Base-by-base conservation (phyloP, 352 stramenopile species). In the Thalassiosira oceanica region DNA sequence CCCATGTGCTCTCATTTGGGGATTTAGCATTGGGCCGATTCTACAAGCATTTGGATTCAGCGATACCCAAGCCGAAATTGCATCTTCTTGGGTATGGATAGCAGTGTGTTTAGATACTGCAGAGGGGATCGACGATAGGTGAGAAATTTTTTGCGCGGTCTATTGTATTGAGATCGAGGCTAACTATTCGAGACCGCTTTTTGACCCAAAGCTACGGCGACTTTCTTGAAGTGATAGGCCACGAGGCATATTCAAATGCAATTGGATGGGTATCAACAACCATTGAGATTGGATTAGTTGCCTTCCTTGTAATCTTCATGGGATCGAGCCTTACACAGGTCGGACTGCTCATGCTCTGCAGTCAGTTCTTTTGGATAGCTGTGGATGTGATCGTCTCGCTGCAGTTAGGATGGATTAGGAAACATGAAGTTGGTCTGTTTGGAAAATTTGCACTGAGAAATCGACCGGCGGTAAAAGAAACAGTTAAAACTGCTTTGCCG, bases 11-110 rank as follows among this genome's bases (percentile, higher is more conserved):
- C 5, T 62, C 20, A 48, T 80, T 3, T 75, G 70, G 70, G 43
- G 44, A 1, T 43, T 54, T 20, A 50, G 45, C 5, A 80, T 72
- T 36, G 31, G 48, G 10, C 43, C 50, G 20, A 72, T 76, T 33
- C 55, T 80, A 15, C 43, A 58, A 16, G n/a, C 71, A 7, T 60
- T 76, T 24, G 70, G 63, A 26, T 80, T 76, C 51, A 42, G 52
- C 31, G 62, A 72, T 21, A 28, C 24, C 16, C 37, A 46, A 18
- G 61, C 62, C n/a, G 16, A 24, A 11, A 35, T 72, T 28, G 55
- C 63, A 21, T 26, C 28, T n/a, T 6, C 56, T 20, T 80, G 57
- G 49, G 58, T 61, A 24, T 70, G 49, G 6, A 2, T 54, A 16
- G 15, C n/a, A 11, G 37, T 54, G 21, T 15, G 21, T 42, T 11